Base-by-base conservation (phyloP, 2,329 filamentous ascomycete genomes). In the Elsinoe necatrix region DNA sequence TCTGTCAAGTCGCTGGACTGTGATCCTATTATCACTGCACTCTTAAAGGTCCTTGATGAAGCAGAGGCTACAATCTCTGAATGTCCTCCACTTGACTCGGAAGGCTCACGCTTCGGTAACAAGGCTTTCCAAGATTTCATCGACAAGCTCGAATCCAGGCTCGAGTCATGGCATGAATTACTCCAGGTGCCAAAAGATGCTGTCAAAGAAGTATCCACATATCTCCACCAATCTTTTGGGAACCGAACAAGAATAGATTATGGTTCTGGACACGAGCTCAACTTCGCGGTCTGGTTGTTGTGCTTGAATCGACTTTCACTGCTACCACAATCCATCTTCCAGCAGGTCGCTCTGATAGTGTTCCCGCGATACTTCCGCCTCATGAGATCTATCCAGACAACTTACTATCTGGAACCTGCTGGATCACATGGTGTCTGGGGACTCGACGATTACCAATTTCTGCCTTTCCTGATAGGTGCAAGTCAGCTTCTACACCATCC, bases 231-330 rank as follows among this genome's bases (percentile, higher is more conserved):
- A 66, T 85, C 87, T 0, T 91, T 97, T 62, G 93, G 93, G 45
- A 95, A 95, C 68, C 81, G 85, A 43, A 81, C 81, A 54, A 82
- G 92, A 39, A 93, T 98, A 66, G 93, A 98, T 74, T 98, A 98
- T 70, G 93, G 93, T 52, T 96, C 90, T 0, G 93, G 93, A 1
- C 93, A 98, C 71, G 93, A 98, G 73, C 80, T 98, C 60, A 97
- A 98, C 75, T 97, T 98, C 73, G 79, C 92, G 70, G 86, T 95
- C 68, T 98, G 92, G 91, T 80, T 97, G 34, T 80, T 98, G n/a
- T 95, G 89, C 67, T 83, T 98, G 0, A 89, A 93, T 69, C 87
- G 92, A 66, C 78, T 96, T 14, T 75, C 77, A 9, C 71, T 89
- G 18, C 69, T 97, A 34, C 73, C 79, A 0, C 69, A 71, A 4